Conservation (phyloP, 2,329 filamentous ascomycete species). For the Dactylella cylindrospora region DNA sequence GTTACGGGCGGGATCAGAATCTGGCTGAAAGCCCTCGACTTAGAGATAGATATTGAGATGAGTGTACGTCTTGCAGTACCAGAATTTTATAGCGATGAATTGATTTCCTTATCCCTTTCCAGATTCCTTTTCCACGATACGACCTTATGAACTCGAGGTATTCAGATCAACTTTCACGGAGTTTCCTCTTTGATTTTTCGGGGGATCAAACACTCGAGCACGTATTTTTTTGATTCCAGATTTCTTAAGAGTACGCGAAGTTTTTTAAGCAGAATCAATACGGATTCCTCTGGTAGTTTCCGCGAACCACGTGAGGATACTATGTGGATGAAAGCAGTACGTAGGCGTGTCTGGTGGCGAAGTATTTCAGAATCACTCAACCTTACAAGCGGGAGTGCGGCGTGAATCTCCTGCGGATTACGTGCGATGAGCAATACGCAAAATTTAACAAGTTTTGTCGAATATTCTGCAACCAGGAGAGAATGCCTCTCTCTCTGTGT, state of each 20-base stretch:
- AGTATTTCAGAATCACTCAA: conserved; percentile 38
- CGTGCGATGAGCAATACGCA: conserved; percentile 39
- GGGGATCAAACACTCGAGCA: conserved; percentile 37
- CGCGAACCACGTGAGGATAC: conserved; percentile 34
- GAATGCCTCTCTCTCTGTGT: conserved; percentile 17
- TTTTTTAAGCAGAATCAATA: conserved; percentile 27
- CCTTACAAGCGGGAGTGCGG: conserved; percentile 44
- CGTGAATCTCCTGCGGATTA: conserved; percentile 35
- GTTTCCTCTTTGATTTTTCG: conserved; percentile 20
- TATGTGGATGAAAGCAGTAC: conserved; percentile 24
- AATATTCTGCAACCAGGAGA: conserved; percentile 38
- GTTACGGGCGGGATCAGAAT: conserved; percentile 36
- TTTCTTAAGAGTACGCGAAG: conserved; percentile 43
- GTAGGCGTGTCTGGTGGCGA: conserved; percentile 11
- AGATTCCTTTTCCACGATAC: conserved; percentile 38
- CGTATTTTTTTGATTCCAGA: conserved; percentile 33
- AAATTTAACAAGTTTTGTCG: conserved; percentile 33
- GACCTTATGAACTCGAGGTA: conserved; percentile 25
- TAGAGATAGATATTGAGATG: background rate
- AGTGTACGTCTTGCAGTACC: conserved; percentile 44
- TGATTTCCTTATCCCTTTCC: conserved; percentile 17
- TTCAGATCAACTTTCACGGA: conserved; percentile 41
- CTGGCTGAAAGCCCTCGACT: too few species aligned
- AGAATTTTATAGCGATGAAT: too few species aligned
- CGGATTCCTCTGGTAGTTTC: conserved; percentile 33